Base-by-base conservation (phyloP, 2,329 filamentous ascomycete genomes). In the Onygena corvina region DNA sequence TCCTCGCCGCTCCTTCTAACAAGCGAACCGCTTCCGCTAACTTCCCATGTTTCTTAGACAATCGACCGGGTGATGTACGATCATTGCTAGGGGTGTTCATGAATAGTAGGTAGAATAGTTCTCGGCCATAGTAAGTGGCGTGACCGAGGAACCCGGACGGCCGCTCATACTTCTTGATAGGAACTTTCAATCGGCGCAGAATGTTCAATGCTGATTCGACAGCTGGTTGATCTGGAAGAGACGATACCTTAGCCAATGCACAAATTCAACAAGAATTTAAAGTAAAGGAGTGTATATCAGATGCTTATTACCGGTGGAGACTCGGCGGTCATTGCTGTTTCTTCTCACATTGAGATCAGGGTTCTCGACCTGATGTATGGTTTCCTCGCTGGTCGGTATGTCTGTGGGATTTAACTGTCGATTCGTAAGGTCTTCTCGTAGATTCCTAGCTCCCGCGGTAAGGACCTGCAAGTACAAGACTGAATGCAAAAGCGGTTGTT, bases 91-190 rank as follows among this genome's bases (percentile, higher is more conserved):
- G 79, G 1, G 74, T 72, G 57, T 81, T 81, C 70, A 83, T 76
- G 61, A 83, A 83, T 14, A 84, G 66, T 25, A 81, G 66, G 42
- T 76, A 74, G 60, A 84, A 79, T 18, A 77, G 65, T 61, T 81
- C 71, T 57, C 77, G 77, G 33, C 74, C 73, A 60, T 83, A 84
- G 67, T 83, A 73, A 54, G 73, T 67, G 31, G 72, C 68, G 50
- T 73, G 71, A 33, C 75, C 76, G 4, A 81, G 52, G 29, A 83
- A 60, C 25, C 80, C 79, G 7, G 74, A 74, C 5, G 77, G 75
- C 60, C 76, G 78, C 12, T 67, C 62, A 12, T 57, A 48, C 23
- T 59, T 52, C 33, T 40, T 53, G 14, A 46, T 48, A 27, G 44
- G 47, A 9, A 50, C 30, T 16, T 53, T 53, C 3, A 57, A 29